Conservation (phyloP, 108 stramenopile species). For the Parmales sp. region DNA sequence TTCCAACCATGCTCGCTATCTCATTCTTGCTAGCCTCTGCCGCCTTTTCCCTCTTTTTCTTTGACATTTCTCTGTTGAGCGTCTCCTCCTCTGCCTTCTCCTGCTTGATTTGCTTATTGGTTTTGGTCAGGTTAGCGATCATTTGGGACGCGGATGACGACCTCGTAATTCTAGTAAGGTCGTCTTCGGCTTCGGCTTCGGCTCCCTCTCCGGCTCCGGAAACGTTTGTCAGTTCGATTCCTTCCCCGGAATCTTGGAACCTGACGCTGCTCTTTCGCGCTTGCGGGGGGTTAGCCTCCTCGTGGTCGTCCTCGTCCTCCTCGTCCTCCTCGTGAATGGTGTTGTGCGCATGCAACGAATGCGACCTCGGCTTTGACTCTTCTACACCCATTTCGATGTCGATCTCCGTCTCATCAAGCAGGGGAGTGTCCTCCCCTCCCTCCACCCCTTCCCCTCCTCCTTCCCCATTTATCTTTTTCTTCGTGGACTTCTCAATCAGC, state of each 20-base stretch:
- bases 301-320: not conserved
- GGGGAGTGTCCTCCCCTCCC: not conserved
- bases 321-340: not conserved
- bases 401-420: not conserved
- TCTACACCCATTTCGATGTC: conserved; percentile 13
- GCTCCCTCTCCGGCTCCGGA: not conserved
- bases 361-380: not conserved
- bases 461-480: not conserved
- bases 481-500: not conserved
- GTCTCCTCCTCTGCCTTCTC: not conserved
- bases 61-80: not conserved
- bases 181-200: not conserved
- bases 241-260: not conserved
- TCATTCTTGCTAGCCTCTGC: not conserved
- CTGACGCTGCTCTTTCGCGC: too few relatives aligned
- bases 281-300: too few relatives aligned
- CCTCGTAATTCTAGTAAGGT: not conserved
- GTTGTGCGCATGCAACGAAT: not conserved
- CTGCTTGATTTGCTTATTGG: not conserved
- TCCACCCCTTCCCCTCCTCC: not conserved
- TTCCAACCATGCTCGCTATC: not conserved
- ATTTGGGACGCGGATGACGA: not conserved
- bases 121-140: too few relatives aligned
- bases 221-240: not conserved
- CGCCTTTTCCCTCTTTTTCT: not conserved